Evolutionary conservation across 495 filamentous ascomycete genomes (phyloP).

Genomic region (Pyrenula aspistea): DNA sequence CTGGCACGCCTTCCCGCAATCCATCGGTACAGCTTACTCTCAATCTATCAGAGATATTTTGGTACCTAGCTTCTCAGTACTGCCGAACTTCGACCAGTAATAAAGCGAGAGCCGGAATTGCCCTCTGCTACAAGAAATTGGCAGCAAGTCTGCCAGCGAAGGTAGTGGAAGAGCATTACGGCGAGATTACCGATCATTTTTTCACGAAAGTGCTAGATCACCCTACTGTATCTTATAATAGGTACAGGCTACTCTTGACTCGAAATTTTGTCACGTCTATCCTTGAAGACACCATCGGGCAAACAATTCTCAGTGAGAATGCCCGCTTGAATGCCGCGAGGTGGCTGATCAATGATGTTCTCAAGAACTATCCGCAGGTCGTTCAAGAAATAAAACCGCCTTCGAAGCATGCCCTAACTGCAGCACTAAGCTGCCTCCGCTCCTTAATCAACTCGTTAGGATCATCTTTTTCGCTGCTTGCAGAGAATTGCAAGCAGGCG

Average conservation of each 20-base stretch:
- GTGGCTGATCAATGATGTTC: constrained; percentile 70
- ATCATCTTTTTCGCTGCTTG: constrained; percentile 62
- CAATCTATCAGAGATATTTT: constrained; percentile 66
- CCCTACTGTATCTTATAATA: constrained; percentile 64
- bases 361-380: constrained; percentile 91
- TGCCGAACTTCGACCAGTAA: constrained; percentile 69
- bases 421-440: constrained; percentile 66
- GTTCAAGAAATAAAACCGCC: constrained; percentile 87
- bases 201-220: constrained; percentile 69
- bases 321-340: constrained; percentile 74
- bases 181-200: constrained; percentile 67
- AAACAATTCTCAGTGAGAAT: constrained; percentile 72
- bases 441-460: constrained; percentile 71
- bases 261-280: constrained; percentile 76
- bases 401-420: constrained; percentile 71
- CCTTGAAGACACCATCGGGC: constrained; percentile 72
- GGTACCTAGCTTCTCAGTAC: constrained; percentile 73
- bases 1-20: constrained; percentile 64
- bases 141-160: constrained; percentile 62
- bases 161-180: constrained; percentile 67
- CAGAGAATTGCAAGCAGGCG: constrained; percentile 74
- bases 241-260: constrained; percentile 77
- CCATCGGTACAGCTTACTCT: constrained; percentile 55
- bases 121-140: constrained; percentile 73
- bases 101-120: constrained; percentile 69